phyloP scores from a whole-genome alignment of 2,329 filamentous ascomycete species.

The Nectriaceae sp. region DNA sequence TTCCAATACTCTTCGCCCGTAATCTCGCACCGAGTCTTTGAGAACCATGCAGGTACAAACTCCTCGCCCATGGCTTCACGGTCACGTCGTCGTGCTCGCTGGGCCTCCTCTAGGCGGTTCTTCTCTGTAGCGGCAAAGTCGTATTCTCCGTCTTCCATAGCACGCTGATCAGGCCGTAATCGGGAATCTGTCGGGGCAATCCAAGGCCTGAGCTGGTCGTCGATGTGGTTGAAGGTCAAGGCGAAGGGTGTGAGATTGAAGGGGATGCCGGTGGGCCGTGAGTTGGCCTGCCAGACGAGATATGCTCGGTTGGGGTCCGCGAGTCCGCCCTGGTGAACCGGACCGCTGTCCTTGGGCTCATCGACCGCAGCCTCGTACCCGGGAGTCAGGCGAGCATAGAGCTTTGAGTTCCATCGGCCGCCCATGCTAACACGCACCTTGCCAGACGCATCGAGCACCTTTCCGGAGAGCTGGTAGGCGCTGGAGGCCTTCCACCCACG shows the following conservation, averaged over 20 bases:
- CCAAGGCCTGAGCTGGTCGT: conserved; percentile 75
- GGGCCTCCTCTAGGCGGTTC: conserved; percentile 89
- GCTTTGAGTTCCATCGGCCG: conserved; percentile 95
- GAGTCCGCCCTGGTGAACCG: conserved; percentile 52
- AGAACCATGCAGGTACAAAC: conserved; percentile 86
- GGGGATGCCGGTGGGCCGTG: conserved; percentile 79
- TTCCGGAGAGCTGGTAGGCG: conserved; percentile 85
- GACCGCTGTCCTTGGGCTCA: conserved; percentile 47
- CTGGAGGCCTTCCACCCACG: conserved; percentile 94
- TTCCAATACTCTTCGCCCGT: conserved; percentile 92
- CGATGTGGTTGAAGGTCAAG: conserved; percentile 88
- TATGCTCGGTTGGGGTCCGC: conserved; percentile 75
- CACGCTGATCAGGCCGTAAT: conserved; percentile 89
- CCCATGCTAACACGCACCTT: conserved; percentile 86
- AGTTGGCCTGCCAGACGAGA: conserved; percentile 89
- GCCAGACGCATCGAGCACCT: conserved; percentile 78
- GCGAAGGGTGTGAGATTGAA: conserved; percentile 98
- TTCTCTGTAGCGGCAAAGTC: conserved; percentile 92
- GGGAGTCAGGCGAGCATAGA: conserved; percentile 90
- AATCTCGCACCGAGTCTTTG: conserved; percentile 67
- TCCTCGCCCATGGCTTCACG: conserved; percentile 79
- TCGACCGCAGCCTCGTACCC: conserved; percentile 79
- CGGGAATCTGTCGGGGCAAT: conserved; percentile 92
- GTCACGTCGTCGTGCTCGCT: conserved; percentile 72
- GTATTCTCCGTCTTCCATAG: conserved; percentile 98